Evolutionary conservation across 116 monocot species (phyloP), one percentile per base, ranked within the genome.

Genomic region (Zostera marina): DNA sequence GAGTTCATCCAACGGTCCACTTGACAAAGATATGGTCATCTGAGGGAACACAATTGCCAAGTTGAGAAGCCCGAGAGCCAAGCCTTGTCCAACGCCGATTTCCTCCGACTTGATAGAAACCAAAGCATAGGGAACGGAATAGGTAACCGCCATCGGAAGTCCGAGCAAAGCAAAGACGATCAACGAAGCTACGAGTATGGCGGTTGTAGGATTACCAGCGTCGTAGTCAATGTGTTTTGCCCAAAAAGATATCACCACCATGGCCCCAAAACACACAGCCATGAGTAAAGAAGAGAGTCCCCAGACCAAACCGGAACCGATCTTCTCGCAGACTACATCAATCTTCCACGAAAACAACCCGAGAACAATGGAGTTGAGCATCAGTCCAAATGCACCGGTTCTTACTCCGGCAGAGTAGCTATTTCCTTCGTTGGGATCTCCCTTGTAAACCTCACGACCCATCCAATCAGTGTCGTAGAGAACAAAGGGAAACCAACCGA

Each of bases 381-480:
- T 74, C 59, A 94, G 52, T 68, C 84, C 85, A 22, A 84, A 66
- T 56, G 94, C 84, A 11, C 88, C 88, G 15, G 69, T 62, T 70
- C 94, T 81, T 32, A 88, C 81, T 19, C 94, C 88, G 66, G 41
- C 67, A 41, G 88, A 75, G 71, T 94, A 88, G 40, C 53, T 56
- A 16, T 46, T 22, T 41, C 66, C 48, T 3, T 79, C 88, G 17
- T 73, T 77, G 22, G 94, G 94, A 70, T 94, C 58, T 47, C 94
- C 88, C 62, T 82, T 88, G 56, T 81, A 88, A 13, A 94, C 85
- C 81, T 94, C 94, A 43, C 82, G 82, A 5, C 88, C 88, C 88
- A 94, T 88, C 94, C 88, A 94, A 64, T 94, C 94, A 22, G 88
- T 94, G 55, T 94, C 94, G 62, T 85, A 88, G 61, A 88, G 84